Percentiles rank a stretch among this genome's conserved stretches.
Evolutionary conservation across 2,329 filamentous ascomycete species (phyloP).

Genomic region (Amauroascus verrucosus): DNA sequence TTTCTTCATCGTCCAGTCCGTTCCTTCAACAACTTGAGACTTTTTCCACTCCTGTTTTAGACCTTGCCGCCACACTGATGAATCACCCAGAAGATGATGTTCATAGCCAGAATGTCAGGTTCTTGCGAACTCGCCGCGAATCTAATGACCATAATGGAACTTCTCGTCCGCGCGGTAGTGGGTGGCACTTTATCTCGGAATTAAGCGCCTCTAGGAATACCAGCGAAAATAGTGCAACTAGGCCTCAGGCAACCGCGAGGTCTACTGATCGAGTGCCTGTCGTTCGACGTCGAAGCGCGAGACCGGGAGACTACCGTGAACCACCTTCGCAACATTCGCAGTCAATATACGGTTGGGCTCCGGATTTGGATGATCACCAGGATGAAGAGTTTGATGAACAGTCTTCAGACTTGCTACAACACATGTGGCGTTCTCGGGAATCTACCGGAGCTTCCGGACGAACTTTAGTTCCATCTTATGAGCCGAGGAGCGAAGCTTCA

Average conservation of each 20-base stretch:
- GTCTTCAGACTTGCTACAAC: constrained; percentile 21
- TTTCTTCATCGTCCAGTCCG: constrained; percentile 23
- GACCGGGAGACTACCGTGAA: constrained; percentile 37
- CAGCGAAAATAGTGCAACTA: background rate
- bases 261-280: constrained; percentile 30
- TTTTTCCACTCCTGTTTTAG: constrained; percentile 41
- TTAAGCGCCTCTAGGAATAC: constrained; percentile 1
- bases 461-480: constrained; percentile 14
- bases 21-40: constrained; percentile 41
- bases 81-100: constrained; percentile 38
- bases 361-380: constrained; percentile 32
- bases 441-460: background rate
- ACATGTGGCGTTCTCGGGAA: constrained; percentile 23
- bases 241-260: background rate
- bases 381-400: constrained; percentile 19
- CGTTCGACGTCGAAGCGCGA: constrained; percentile 29
- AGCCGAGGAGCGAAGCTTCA: constrained; percentile 20
- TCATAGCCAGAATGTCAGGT: constrained; percentile 42
- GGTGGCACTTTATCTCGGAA: constrained; percentile 3
- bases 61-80: constrained; percentile 42
- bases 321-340: constrained; percentile 45
- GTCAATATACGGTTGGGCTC: constrained; percentile 52
- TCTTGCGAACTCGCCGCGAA: constrained; percentile 36
- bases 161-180: constrained; percentile 1
- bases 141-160: constrained; percentile 15